Evolutionary conservation across 805 yeast genomes (phyloP).

Genomic region (Metschnikowia gruessii): DNA sequence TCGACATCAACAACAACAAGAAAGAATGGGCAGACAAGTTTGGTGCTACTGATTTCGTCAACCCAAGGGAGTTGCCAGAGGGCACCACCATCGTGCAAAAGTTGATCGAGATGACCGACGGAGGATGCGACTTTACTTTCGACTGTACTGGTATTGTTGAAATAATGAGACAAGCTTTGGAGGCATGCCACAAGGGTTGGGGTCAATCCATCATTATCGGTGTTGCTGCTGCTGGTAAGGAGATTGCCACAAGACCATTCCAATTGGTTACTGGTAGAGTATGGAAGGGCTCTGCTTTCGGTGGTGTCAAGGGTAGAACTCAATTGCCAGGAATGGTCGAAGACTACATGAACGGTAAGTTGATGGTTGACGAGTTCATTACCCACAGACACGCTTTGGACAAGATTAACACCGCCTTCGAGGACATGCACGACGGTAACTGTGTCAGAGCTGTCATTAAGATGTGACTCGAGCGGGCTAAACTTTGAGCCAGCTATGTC

Average conservation of each 20-base stretch:
- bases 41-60: constrained; percentile 94
- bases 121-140: constrained; percentile 94
- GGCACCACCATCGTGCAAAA: constrained; percentile 78
- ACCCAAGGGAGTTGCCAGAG: constrained; percentile 73
- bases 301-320: constrained; percentile 97
- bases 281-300: constrained; percentile 99
- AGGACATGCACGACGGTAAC: constrained; percentile 90
- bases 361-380: constrained; percentile 92
- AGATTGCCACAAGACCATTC: constrained; percentile 96
- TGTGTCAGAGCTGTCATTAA: constrained; percentile 90
- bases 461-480: constrained; percentile 26
- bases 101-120: constrained; percentile 87
- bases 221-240: constrained; percentile 98
- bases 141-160: constrained; percentile 97
- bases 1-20: constrained; percentile 84
- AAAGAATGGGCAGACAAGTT: constrained; percentile 82
- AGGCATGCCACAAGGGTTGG: constrained; percentile 99
- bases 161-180: constrained; percentile 95
- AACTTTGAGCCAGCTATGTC: constrained; percentile 1
- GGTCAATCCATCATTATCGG: constrained; percentile 94
- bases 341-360: constrained; percentile 73
- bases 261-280: constrained; percentile 98
- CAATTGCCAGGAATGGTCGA: constrained; percentile 90
- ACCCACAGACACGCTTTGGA: constrained; percentile 82
- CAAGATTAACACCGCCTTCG: constrained; percentile 84